A percentile compares a stretch with the other conserved stretches of the same genome.
These are phyloP conservation scores for Speleostelium caveatum DNA, from an alignment of 78 protist genomes.

Conservation along the genomic window DNA sequence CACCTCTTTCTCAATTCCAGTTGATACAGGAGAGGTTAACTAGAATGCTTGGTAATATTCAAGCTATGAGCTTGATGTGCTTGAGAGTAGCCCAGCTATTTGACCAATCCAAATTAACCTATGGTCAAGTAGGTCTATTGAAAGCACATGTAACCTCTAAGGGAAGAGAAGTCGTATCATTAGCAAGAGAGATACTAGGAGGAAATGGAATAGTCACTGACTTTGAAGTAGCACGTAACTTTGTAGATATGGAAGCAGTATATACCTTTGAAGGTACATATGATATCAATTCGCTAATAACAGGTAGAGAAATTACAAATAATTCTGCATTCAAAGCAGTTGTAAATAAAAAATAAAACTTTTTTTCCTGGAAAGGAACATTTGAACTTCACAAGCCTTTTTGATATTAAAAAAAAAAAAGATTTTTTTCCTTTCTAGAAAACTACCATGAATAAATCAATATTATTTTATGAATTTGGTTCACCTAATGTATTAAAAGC, in stretches of 20 bases:
- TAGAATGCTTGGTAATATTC: conserved; percentile 42
- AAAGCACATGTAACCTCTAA: conserved; percentile 24
- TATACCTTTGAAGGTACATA: conserved; percentile 96
- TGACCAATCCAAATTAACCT: conserved; percentile 30
- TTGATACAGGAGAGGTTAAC: conserved; percentile 85
- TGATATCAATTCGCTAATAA: conserved; percentile 61
- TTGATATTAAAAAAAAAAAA: too few relatives aligned
- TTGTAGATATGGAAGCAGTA: conserved; percentile 95
- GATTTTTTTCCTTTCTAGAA: too few relatives aligned
- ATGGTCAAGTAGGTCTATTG: conserved; percentile 58
- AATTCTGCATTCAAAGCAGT: conserved; percentile 7
- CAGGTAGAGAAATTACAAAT: conserved; percentile 97
- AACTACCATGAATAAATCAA: too few relatives aligned
- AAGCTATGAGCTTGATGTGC: conserved; percentile 51
- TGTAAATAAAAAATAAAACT: background rate
- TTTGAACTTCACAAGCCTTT: too few relatives aligned
- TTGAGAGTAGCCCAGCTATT: conserved; percentile 33
- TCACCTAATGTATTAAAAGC: too few relatives aligned
- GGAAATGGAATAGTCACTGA: conserved; percentile 93
- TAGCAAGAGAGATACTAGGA: conserved; percentile 94
- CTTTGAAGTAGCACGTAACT: conserved; percentile 66
- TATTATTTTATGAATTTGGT: too few relatives aligned
- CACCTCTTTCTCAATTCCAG: conserved; percentile 94
- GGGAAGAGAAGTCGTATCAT: conserved; percentile 34
- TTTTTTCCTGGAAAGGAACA: too few relatives aligned